Evolutionary conservation across 176 grass and related monocot species (phyloP), one percentile per base, ranked within the genome.

Genomic region (Bothriochloa decipiens): DNA sequence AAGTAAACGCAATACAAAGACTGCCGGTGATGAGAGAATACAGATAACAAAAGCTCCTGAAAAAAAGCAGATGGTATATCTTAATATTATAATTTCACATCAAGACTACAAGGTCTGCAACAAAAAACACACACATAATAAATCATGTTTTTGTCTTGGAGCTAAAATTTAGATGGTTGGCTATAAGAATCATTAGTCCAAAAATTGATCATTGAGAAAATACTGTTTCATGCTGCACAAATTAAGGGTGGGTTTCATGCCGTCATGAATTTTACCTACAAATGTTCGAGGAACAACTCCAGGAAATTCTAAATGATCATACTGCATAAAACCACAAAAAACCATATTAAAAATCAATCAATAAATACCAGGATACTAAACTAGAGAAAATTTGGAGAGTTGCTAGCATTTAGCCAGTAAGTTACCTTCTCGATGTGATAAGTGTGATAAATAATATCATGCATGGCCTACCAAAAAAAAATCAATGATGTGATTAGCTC

Each of bases 241-340:
- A 87, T 83, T 15, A 87, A 41, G 25, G 53, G 12, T 77, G 71
- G 40, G 23, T 77, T 76, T 79, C 82, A 85, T 68, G 53, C 16
- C 50, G 70, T 29, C 15, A 64, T 72, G 55, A 82, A 74, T 55
- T 72, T 88, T 85, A 96, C 94, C 88, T 88, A 96, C 89, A 89
- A 99, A 99, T 79, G 96, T 94, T 70, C 93, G 91, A 90, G 93
- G 96, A 49, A 99, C 91, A 84, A 94, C 93, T 68, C 96, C 96
- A 80, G 91, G 91, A 91, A 96, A 96, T 50, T 99, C 93, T 78
- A 99, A 91, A 87, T 99, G 91, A 58, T 99, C 93, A 43, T 99
- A 94, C 91, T 96, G 86, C 68, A 84, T 15, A 37, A 89, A 82
- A 84, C 57, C 37, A 75, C 1, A 62, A 3, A 64, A 71, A 83